Evolutionary conservation across 2,329 filamentous ascomycete genomes (phyloP), one percentile per base, ranked within the genome.

Genomic region (Gaeumannomyces tritici): DNA sequence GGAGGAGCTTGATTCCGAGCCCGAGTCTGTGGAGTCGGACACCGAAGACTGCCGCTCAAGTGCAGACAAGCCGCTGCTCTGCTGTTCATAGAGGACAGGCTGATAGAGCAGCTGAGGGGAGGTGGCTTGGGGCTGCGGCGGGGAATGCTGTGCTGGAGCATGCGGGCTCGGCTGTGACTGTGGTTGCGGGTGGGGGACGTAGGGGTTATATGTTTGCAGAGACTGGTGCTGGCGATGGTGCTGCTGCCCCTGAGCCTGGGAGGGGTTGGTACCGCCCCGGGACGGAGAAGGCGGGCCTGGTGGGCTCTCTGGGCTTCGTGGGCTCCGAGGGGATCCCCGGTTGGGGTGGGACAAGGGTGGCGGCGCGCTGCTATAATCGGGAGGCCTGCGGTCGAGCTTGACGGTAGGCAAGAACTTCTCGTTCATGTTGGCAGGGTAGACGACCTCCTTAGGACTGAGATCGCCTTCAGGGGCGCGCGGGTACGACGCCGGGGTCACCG

Each of bases 341-440:
- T 29, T 29, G 24, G 55, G 26, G 55, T 28, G 55, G 26, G 55
- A 56, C 26, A 15, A 21, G 24, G 61, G 27, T 61, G 55, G 35
- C 24, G 59, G 60, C 4, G 61, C 54, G 9, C 63, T 29, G 31
- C 57, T 33, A 51, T 62, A 59, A 27, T 58, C 61, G 33, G 61
- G 61, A 4, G 57, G 61, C 1, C 28, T 35, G 18, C 75, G 71
- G 42, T 74, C 73, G 55, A 72, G 70, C 63, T 77, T 76, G 57
- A 75, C 74, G 29, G 73, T 73, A 2, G 75, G 72, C 26, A 73
- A 71, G 59, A 73, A 77, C 62, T 77, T 81, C 59, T 78, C 76
- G 60, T 77, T 77, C 54, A 74, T 70, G 27, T 73, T 66, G 12
- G 67, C 65, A 15, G 70, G 70, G 54, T 74, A 72, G 47, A 74